Evolutionary conservation across 2,329 filamentous ascomycete species (phyloP), one percentile per base, ranked within the genome.

Genomic region (Taxawa tesnikishii): DNA sequence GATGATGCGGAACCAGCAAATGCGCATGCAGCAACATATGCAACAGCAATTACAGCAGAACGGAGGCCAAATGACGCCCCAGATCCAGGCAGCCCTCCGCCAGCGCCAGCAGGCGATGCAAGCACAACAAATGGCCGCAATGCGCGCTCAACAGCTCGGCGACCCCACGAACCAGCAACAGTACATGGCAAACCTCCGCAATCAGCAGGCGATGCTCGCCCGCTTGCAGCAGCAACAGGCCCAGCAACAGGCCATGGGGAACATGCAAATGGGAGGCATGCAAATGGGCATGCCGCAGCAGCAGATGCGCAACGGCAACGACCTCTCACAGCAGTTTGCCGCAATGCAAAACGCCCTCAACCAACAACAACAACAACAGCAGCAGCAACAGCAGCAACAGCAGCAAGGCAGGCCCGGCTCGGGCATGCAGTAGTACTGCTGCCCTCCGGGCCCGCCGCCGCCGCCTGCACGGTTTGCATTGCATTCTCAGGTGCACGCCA

Each of bases 141-240:
- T 41, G 40, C 39, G 36, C 16, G 33, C 34, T n/a, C 33, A 37
- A 21, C 13, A 25, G 11, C 38, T 41, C 21, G 38, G 38, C 25
- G 37, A 41, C 26, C 41, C 46, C 25, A 49, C 46, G 42, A 50
- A 45, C 11, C 47, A 47, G 37, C 49, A 54, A 36, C 50, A 55
- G 28, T 53, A 52, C 27, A 54, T 54, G 49, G 42, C 43, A 29
- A 46, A 47, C 15, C 36, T 53, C 13, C 36, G 48, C 6, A 36
- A 42, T 10, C 47, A 51, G 28, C 49, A 52, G 35, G 43, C 42
- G 11, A 41, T 49, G 40, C 37, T 49, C 10, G 38, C 38, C 16
- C 36, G 35, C 6, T 36, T 38, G 38, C 31, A 33, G 18, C 36
- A 38, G 7, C 44, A 33, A 35, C 38, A 43, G 29, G 32, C 38